Conservation (phyloP, 192 early-diverging fungal species). For the Glomus cerebriforme region DNA sequence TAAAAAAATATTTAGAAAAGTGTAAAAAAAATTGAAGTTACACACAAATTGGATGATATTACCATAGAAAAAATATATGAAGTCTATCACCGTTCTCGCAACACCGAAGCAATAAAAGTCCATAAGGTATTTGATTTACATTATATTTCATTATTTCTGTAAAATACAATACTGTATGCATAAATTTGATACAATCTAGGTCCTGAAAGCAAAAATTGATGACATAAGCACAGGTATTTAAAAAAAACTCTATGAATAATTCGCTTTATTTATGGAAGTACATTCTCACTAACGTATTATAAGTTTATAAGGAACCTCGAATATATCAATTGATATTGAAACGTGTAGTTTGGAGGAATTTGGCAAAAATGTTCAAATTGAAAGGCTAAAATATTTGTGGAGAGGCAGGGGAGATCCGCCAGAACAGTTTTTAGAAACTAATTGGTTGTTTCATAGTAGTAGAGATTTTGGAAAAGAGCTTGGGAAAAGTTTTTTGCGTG, state of each 20-base stretch:
- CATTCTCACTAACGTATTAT: not conserved
- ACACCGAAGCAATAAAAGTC: slow-evolving; percentile 34
- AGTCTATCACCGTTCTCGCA: slow-evolving; percentile 35
- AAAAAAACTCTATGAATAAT: not conserved
- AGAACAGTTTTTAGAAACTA: slow-evolving; percentile 2
- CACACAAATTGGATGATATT: not conserved
- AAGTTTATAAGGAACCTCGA: not conserved
- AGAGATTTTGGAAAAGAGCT: slow-evolving; percentile 30
- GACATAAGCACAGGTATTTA: not conserved
- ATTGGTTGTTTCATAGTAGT: slow-evolving; percentile 26
- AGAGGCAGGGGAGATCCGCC: slow-evolving; percentile 16
- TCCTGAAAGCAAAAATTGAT: not conserved
- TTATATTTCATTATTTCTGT: not conserved
- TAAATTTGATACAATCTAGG: too few species aligned
- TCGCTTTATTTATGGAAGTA: not conserved
- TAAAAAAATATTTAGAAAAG: slow-evolving; percentile 17
- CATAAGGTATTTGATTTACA: slow-evolving; percentile 31
- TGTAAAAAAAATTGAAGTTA: slow-evolving; percentile 6
- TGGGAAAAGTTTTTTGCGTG: slow-evolving; percentile 38
- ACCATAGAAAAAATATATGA: slow-evolving; percentile 32
- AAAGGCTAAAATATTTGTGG: slow-evolving; percentile 41
- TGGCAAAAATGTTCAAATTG: slow-evolving; percentile 37
- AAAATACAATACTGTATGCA: too few species aligned
- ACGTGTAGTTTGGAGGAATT: slow-evolving; percentile 42
- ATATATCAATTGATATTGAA: slow-evolving; percentile 13